Conservation (phyloP, 352 stramenopile genomes). For the Pilasporangium apinafurcum region DNA sequence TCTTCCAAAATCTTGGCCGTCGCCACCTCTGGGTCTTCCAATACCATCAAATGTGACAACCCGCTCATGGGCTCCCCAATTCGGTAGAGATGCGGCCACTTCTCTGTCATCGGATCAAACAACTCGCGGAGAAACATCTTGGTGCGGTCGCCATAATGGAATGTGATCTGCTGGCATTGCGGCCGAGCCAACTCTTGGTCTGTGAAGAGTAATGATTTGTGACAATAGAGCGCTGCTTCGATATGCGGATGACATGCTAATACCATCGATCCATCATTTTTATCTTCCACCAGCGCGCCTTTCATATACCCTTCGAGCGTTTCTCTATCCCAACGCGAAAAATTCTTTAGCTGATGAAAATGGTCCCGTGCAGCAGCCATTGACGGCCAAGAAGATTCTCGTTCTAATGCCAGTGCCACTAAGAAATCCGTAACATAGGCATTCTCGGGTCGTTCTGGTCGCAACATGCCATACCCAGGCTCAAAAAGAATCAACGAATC, state of each 20-base stretch:
- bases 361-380: constrained; percentile 15
- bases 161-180: constrained; percentile 27
- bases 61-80: constrained; percentile 26
- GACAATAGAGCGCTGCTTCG: constrained; percentile 38
- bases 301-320: constrained; percentile 25
- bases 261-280: constrained; percentile 15
- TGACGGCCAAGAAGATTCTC: constrained; percentile 11
- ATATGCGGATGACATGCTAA: constrained; percentile 33
- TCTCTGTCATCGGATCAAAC: constrained; percentile 20
- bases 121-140: constrained; percentile 31
- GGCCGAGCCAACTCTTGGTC: constrained; percentile 26
- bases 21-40: constrained; percentile 36
- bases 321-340: constrained; percentile 29
- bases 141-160: constrained; percentile 38
- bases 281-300: constrained; percentile 12
- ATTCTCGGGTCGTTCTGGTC: no score
- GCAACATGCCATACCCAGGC: constrained; percentile 14
- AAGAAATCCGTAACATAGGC: constrained; percentile 15
- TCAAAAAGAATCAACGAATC: constrained; percentile 42
- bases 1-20: constrained; percentile 31
- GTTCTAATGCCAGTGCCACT: constrained; percentile 27
- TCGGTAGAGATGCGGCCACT: constrained; percentile 34
- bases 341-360: constrained; percentile 27
- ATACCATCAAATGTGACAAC: constrained; percentile 37
- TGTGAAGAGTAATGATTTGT: constrained; percentile 22